These are phyloP conservation scores for Coprinopsis sp. DNA, from an alignment of 768 basidiomycete species.

Conservation along the genomic window DNA sequence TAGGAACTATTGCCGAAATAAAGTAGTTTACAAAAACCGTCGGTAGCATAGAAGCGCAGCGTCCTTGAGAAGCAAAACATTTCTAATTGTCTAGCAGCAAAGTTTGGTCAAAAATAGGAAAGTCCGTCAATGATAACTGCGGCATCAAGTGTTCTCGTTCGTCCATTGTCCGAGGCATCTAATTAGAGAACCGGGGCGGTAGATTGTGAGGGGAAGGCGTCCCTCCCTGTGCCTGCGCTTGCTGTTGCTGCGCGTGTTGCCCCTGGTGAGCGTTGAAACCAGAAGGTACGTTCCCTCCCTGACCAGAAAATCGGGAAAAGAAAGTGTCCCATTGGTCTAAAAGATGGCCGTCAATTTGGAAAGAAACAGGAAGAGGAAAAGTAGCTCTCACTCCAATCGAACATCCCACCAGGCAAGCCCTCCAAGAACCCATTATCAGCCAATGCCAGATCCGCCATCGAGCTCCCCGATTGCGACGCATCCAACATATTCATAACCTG, in stretches of 20 bases:
- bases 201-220: constrained; percentile 15
- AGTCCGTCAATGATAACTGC: not conserved
- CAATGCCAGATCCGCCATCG: constrained; percentile 60
- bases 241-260: constrained; percentile 19
- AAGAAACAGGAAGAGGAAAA: constrained; percentile 1
- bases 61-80: too few species aligned
- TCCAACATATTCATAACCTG: constrained; percentile 78
- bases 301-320: constrained; percentile 55
- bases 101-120: too few species aligned
- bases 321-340: constrained; percentile 81
- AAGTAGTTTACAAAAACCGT: too few species aligned
- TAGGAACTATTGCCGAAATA: too few species aligned
- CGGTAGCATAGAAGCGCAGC: too few species aligned
- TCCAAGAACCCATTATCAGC: constrained; percentile 68
- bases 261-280: constrained; percentile 16
- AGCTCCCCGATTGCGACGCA: constrained; percentile 47
- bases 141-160: not conserved
- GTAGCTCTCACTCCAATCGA: constrained; percentile 68
- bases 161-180: not conserved
- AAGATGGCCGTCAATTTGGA: constrained; percentile 6
- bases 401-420: constrained; percentile 80
- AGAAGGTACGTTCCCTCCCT: constrained; percentile 1
- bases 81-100: too few species aligned
- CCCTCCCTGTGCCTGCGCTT: not conserved
- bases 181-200: constrained; percentile 14